These are phyloP conservation scores for Spinellus fusiger DNA, from an alignment of 192 early-diverging fungal species.

Conservation along the genomic window DNA sequence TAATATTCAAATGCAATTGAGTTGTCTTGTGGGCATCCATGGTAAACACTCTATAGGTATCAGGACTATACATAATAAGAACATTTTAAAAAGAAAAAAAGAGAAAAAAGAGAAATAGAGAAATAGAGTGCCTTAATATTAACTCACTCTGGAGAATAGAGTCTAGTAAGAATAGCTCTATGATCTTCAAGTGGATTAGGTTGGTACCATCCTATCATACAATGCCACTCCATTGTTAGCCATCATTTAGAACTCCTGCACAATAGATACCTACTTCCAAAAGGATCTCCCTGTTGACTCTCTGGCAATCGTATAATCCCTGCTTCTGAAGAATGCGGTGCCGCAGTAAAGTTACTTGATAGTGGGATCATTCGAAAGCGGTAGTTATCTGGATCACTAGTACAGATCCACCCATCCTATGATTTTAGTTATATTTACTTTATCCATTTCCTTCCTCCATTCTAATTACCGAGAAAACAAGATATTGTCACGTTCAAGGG, in stretches of 20 bases:
- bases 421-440: not conserved
- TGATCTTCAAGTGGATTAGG: slow-evolving; percentile 4
- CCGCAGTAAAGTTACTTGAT: slow-evolving; percentile 2
- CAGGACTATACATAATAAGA: not conserved
- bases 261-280: slow-evolving; percentile 2
- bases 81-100: not conserved
- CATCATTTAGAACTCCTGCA: not conserved
- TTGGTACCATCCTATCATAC: slow-evolving; percentile 6
- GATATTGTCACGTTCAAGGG: slow-evolving; percentile 17
- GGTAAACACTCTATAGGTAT: slow-evolving; percentile 13
- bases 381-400: slow-evolving; percentile 18
- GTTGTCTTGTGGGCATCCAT: slow-evolving; percentile 5
- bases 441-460: not conserved
- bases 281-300: slow-evolving; percentile 12
- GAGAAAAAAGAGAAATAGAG: not conserved
- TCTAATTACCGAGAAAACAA: slow-evolving; percentile 27
- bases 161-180: slow-evolving; percentile 2
- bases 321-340: slow-evolving; percentile 13
- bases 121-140: not conserved
- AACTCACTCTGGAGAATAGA: slow-evolving; percentile 13
- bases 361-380: slow-evolving; percentile 9
- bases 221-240: not conserved
- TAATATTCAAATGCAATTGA: not conserved
- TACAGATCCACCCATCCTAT: not conserved
- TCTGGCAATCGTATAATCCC: not conserved